Evolutionary conservation across 148 eudicot species (phyloP).

Genomic region (Mesembryanthemum crystallinum): DNA sequence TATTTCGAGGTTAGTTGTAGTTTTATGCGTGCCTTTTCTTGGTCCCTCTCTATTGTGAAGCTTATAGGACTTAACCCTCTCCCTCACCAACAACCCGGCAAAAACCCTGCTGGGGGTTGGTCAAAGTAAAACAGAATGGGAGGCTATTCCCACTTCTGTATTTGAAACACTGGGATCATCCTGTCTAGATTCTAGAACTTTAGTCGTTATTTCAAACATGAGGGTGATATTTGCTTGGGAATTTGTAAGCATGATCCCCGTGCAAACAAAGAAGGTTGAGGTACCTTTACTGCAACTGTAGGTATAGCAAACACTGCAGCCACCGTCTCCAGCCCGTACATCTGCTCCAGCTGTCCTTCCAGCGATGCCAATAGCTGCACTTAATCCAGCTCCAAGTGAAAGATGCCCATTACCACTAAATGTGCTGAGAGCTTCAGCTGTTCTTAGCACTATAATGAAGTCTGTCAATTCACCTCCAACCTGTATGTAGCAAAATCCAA

Average conservation of each 20-base stretch:
- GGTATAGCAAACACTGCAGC: slow-evolving; percentile 65
- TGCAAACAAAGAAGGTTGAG: background rate
- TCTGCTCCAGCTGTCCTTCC: slow-evolving; percentile 66
- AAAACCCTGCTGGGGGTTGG: background rate
- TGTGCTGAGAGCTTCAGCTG: slow-evolving; percentile 53
- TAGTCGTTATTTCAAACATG: background rate
- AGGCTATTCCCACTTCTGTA: background rate
- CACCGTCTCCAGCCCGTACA: slow-evolving; percentile 58
- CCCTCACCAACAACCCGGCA: background rate
- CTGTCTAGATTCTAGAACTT: too few species aligned
- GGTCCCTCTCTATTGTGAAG: background rate
- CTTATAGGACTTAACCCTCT: background rate
- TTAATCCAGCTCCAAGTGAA: slow-evolving; percentile 67
- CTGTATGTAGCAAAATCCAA: slow-evolving; percentile 25
- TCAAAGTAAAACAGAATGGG: background rate
- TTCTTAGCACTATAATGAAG: slow-evolving; percentile 59
- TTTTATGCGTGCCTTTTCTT: background rate
- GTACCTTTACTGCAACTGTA: slow-evolving; percentile 82
- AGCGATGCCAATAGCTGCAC: slow-evolving; percentile 70
- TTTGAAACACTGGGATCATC: background rate
- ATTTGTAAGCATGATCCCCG: background rate
- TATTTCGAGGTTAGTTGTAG: background rate
- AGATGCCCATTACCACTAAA: slow-evolving; percentile 55
- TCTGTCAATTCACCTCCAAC: slow-evolving; percentile 77
- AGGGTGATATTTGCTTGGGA: background rate